phyloP scores from a whole-genome alignment of 2,329 filamentous ascomycete species.

The Colletotrichum trifolii region DNA sequence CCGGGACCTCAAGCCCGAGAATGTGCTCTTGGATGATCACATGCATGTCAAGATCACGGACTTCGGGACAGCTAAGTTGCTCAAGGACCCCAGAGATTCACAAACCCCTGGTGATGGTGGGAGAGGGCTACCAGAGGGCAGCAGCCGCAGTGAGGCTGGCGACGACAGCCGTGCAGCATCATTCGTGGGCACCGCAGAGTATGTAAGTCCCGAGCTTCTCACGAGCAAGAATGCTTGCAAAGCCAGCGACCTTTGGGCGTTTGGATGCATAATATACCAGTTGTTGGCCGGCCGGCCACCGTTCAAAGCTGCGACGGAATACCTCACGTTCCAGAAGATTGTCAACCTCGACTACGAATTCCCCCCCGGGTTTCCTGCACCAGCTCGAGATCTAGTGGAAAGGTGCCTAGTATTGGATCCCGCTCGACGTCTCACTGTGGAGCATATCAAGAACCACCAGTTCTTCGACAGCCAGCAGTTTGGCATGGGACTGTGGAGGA shows the following conservation, averaged over 20 bases:
- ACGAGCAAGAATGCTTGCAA: slow-evolving; percentile 98
- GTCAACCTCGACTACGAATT: slow-evolving; percentile 95
- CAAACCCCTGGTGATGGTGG: slow-evolving; percentile 55
- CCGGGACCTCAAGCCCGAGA: slow-evolving; percentile 95
- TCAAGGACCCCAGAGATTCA: slow-evolving; percentile 68
- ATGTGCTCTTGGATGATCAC: slow-evolving; percentile 92
- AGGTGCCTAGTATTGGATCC: slow-evolving; percentile 91
- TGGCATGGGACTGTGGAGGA: slow-evolving; percentile 87
- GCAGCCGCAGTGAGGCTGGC: slow-evolving; percentile 50
- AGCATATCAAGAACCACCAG: slow-evolving; percentile 95
- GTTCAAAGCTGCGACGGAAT: slow-evolving; percentile 96
- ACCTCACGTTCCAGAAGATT: slow-evolving; percentile 98
- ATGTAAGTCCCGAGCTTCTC: slow-evolving; percentile 96
- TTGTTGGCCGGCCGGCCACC: slow-evolving; percentile 94
- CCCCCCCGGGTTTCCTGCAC: slow-evolving; percentile 84
- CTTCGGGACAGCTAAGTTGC: slow-evolving; percentile 96
- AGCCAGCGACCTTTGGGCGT: slow-evolving; percentile 97
- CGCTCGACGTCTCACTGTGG: slow-evolving; percentile 83
- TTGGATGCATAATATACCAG: slow-evolving; percentile 98
- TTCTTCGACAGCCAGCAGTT: slow-evolving; percentile 92
- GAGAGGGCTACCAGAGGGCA: slow-evolving; percentile 48
- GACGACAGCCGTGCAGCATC: slow-evolving; percentile 86
- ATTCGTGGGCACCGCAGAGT: slow-evolving; percentile 97
- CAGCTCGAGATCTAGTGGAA: slow-evolving; percentile 90
- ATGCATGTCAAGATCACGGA: slow-evolving; percentile 99